These are phyloP conservation scores for Cornus florida DNA, from an alignment of 148 eudicot species.

Conservation along the genomic window DNA sequence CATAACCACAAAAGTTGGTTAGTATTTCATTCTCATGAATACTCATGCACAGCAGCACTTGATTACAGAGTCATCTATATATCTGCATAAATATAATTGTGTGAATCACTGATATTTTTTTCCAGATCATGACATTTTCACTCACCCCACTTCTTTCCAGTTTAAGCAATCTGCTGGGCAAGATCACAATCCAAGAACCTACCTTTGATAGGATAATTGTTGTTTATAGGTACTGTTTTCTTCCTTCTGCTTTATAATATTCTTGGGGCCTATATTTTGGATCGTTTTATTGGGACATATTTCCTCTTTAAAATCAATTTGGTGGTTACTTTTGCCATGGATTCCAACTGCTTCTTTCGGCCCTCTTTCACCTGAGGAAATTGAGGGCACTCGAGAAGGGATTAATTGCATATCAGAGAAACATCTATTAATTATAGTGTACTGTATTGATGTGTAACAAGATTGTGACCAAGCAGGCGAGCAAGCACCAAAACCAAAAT, in stretches of 20 bases:
- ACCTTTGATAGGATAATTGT: constrained; percentile 98
- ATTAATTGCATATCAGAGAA: background rate
- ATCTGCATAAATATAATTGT: background rate
- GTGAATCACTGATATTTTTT: constrained; percentile 3
- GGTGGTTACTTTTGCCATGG: background rate
- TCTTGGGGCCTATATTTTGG: background rate
- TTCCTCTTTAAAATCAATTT: background rate
- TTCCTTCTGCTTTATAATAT: background rate
- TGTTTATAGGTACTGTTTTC: constrained; percentile 71
- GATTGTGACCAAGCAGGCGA: constrained; percentile 41
- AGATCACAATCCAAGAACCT: constrained; percentile 91
- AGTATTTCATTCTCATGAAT: background rate
- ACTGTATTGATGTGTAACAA: background rate
- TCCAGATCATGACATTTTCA: constrained; percentile 28
- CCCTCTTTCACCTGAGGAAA: background rate
- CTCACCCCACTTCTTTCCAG: constrained; percentile 28
- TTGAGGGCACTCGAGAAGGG: background rate
- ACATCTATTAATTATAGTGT: background rate
- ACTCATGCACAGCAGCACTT: constrained; percentile 1
- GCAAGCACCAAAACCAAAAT: constrained; percentile 54
- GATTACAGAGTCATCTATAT: background rate
- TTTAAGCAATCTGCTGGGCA: constrained; percentile 62
- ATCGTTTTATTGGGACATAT: constrained; percentile 1
- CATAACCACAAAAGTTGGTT: background rate
- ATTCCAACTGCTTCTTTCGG: background rate